Evolutionary conservation across 495 filamentous ascomycete genomes (phyloP), one percentile per base, ranked within the genome.

Genomic region (Penicillium cataractarum): DNA sequence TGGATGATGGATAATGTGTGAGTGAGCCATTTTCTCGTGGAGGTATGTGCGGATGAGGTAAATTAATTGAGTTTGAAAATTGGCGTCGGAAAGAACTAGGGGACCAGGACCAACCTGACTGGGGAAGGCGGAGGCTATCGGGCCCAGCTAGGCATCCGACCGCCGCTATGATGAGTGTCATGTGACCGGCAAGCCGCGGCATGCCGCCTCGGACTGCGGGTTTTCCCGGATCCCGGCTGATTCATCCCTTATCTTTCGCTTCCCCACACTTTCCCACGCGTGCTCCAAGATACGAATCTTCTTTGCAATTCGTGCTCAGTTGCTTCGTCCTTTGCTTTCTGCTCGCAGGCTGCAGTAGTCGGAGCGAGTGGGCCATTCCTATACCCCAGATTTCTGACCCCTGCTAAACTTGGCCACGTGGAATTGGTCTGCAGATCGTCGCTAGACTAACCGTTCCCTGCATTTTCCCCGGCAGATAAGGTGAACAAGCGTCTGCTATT

Each of bases 1-100:
- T 10, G 89, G 90, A 76, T 95, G 92, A 53, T 69, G 81, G 8
- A 61, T 6, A 9, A 74, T 27, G 1, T 76, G 63, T 68, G 32
- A 55, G 44, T 29, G 61, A 57, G 21, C 31, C 51, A 54, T 54
- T 15, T 35, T 54, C 17, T 6, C 13, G n/a, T n/a, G 3, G 31
- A 22, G 19, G 51, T 10, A 15, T 35, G 51, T 54, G 32, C 51
- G 31, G 15, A 54, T 21, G 46, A 50, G 24, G 24, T 50, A n/a
- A 50, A 50, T 50, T 29, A 50, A 50, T 50, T 50, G 46, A 50
- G 37, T 31, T 54, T 54, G 31, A 9, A 51, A 51, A 10, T 35
- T 51, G 24, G 42, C 21, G 27, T 24, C 17, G 13, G 37, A 9
- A 35, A 21, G 50, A 39, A 37, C 39, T n/a, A 26, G 19, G n/a